phyloP scores from a whole-genome alignment of 139 green algal species.

The Coelastrella sp. region DNA sequence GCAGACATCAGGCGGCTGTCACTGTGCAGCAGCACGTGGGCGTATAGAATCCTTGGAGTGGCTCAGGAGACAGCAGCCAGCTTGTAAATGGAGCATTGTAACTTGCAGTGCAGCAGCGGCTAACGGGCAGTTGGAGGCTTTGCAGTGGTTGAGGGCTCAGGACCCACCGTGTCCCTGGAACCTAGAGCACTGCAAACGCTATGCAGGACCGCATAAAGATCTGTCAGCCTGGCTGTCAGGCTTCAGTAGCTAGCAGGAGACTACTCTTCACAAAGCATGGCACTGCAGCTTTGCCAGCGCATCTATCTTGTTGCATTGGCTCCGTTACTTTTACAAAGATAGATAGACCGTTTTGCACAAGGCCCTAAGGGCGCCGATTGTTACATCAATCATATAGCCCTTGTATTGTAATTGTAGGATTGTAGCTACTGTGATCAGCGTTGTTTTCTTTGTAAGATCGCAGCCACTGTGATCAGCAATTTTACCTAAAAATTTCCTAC shows the following conservation, averaged over 20 bases:
- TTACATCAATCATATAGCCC: too few species aligned
- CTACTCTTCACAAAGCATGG: neutral
- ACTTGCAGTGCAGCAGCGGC: constrained; percentile 1
- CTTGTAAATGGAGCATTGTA: neutral
- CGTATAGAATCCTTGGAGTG: neutral
- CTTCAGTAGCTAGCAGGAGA: neutral
- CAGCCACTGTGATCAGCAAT: too few species aligned
- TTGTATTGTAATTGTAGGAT: too few species aligned
- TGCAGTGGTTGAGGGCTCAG: constrained; percentile 4
- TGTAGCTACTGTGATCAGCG: too few species aligned
- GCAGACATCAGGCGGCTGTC: neutral
- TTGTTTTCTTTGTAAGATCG: too few species aligned
- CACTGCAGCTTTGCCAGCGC: too few species aligned
- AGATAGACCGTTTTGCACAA: too few species aligned
- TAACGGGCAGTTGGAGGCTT: neutral
- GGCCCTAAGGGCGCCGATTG: too few species aligned
- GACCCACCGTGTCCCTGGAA: neutral
- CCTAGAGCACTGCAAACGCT: neutral
- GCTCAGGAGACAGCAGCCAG: neutral
- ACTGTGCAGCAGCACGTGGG: neutral
- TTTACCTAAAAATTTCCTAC: too few species aligned
- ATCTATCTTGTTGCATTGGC: too few species aligned
- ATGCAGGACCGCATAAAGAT: neutral
- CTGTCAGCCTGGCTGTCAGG: neutral
- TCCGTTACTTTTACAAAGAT: too few species aligned